phyloP scores from a whole-genome alignment of 2,329 filamentous ascomycete species.

The Aspergillus sp. region DNA sequence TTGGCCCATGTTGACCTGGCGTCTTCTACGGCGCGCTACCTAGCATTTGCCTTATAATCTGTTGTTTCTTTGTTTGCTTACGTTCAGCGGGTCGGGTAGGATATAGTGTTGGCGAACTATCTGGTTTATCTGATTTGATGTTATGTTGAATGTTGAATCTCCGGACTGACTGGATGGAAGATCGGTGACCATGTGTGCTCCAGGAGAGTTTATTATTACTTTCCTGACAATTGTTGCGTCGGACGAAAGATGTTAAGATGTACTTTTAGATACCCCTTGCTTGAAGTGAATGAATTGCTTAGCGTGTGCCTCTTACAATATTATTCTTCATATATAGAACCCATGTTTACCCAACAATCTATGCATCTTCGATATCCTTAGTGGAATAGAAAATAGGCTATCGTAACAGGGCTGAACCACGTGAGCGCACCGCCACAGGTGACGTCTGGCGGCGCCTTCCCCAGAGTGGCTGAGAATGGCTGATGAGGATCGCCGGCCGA shows the following conservation, averaged over 20 bases:
- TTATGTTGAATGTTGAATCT: slow-evolving; percentile 8
- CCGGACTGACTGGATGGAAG: slow-evolving; percentile 7
- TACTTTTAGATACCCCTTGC: slow-evolving; percentile 39
- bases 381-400: too few species aligned
- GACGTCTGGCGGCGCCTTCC: slow-evolving; percentile 9
- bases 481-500: slow-evolving; percentile 6
- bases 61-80: slow-evolving; percentile 13
- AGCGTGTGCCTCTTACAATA: neutral
- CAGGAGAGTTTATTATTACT: slow-evolving; percentile 15
- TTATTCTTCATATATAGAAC: neutral
- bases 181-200: slow-evolving; percentile 13
- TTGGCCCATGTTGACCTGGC: neutral
- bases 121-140: slow-evolving; percentile 11
- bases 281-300: slow-evolving; percentile 18
- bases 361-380: too few species aligned
- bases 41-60: neutral
- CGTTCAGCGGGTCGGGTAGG: slow-evolving; percentile 1
- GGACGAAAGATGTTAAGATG: slow-evolving; percentile 22
- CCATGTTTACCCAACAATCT: too few species aligned
- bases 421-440: slow-evolving; percentile 12
- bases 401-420: neutral
- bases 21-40: neutral
- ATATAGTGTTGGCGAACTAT: slow-evolving; percentile 13
- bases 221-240: slow-evolving; percentile 9
- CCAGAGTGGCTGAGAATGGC: slow-evolving; percentile 10